Base-by-base conservation (phyloP, 2,329 filamentous ascomycete species). In the Myriangium duriaei region DNA sequence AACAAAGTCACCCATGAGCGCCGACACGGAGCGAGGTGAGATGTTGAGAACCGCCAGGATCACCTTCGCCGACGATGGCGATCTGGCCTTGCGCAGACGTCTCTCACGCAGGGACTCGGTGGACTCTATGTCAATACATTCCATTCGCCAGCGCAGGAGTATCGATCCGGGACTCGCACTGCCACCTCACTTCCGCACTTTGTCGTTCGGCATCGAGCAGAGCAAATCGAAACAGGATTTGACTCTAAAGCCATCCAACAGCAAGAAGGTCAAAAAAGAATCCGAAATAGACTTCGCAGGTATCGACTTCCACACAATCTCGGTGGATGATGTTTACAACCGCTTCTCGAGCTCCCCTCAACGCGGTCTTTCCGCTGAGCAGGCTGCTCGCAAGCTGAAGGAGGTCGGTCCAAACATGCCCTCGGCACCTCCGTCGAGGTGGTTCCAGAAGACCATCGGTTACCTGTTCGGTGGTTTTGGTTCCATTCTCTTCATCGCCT, bases 401-500 rank as follows among this genome's bases (percentile, higher is more conserved):
- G 65, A 79, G 50, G 71, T 79, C 57, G 81, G 81, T 24, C 71
- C 60, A 42, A 87, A 87, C 51, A 67, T 69, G 5, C 76, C 76
- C 4, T 75, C 78, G 3, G 69, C 74, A 3, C 74, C 79, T 2
- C 73, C 76, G 11, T 79, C 75, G 4, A 71, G 69, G 42, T 67
- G 69, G 45, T 54, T 75, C 31, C 63, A 64, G 30, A 73, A 72
- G 43, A 67, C 76, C 4, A 58, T 78, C 21, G 72, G 72, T 12
- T 87, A 87, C 57, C 76, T 86, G 49, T 85, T 85, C 60, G 78
- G 77, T 46, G 81, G 81, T 1, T 88, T 87, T 47, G 81, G 81
- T 2, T 67, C 73, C 1, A 73, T 88, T 35, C 66, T 87, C 3
- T 67, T 86, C 5, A 51, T 76, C 2, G 81, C 79, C 12, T 66